phyloP scores from a whole-genome alignment of 768 basidiomycete genomes.

The Hericium alpestre region DNA sequence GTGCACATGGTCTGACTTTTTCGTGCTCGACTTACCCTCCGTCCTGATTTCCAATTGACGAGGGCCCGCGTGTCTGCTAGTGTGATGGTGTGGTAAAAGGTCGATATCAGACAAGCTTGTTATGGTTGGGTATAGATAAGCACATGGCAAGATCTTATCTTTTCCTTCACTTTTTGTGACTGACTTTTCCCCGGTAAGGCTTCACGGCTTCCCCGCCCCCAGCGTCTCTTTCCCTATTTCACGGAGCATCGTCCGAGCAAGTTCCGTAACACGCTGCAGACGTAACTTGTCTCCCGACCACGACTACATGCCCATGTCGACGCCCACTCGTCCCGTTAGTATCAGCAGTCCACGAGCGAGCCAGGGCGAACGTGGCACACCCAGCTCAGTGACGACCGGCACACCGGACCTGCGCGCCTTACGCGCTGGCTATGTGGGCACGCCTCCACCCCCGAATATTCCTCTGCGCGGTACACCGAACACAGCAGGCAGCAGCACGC shows the following conservation, averaged over 20 bases:
- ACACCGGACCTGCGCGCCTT: constrained; percentile 57
- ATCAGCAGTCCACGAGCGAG: constrained; percentile 12
- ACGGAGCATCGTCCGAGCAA: background rate
- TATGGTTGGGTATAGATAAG: no score
- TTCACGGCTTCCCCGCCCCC: background rate
- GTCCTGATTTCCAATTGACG: no score
- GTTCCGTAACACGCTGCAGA: background rate
- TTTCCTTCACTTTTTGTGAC: background rate
- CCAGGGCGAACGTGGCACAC: constrained; percentile 3
- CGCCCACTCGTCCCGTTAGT: constrained; percentile 15
- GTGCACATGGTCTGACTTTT: no score
- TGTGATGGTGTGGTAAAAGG: no score
- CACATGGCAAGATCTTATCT: no score
- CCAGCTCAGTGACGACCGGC: constrained; percentile 26
- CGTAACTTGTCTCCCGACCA: background rate
- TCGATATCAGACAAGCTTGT: no score
- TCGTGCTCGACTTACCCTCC: no score
- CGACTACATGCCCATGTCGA: constrained; percentile 6
- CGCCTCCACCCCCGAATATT: constrained; percentile 39
- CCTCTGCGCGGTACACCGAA: constrained; percentile 48
- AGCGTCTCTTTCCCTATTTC: background rate
- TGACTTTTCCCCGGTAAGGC: background rate
- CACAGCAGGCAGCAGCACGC: constrained; percentile 20
- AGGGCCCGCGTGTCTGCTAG: no score
- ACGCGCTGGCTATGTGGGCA: constrained; percentile 55